phyloP scores from a whole-genome alignment of 1,284 basidiomycete species.

The Fomitopsis pinicola region DNA sequence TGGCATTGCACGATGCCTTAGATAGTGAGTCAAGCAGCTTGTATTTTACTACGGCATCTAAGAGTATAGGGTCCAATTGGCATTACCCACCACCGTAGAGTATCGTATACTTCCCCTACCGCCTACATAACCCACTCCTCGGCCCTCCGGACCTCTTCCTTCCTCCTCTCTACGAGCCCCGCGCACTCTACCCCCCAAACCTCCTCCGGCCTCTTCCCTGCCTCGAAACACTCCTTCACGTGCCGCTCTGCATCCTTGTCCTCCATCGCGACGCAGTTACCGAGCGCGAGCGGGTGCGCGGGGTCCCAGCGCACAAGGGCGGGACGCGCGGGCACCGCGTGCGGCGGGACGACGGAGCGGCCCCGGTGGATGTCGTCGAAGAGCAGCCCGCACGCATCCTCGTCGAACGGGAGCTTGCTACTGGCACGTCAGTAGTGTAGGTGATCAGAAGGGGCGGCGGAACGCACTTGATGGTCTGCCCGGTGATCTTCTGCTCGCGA shows the following conservation, averaged over 20 bases:
- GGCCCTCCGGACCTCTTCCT: conserved; percentile 44
- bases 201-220: conserved; percentile 37
- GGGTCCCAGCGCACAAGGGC: conserved; percentile 81
- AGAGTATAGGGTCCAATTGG: neutral
- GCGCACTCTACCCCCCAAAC: conserved; percentile 66
- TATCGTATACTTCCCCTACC: neutral
- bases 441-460: neutral
- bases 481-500: conserved; percentile 64
- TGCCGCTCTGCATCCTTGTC: conserved; percentile 70
- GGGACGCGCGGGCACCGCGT: conserved; percentile 66
- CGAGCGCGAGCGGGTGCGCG: conserved; percentile 51
- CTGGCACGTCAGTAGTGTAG: neutral
- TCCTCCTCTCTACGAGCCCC: conserved; percentile 49
- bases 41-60: too few relatives aligned
- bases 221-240: conserved; percentile 43
- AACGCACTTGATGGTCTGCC: conserved; percentile 30
- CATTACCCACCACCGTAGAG: too few relatives aligned
- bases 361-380: conserved; percentile 88
- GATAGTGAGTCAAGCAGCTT: too few relatives aligned
- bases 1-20: too few relatives aligned
- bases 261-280: conserved; percentile 84
- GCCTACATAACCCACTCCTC: conserved; percentile 38
- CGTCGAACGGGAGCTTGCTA: conserved; percentile 74
- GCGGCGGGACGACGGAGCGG: conserved; percentile 74
- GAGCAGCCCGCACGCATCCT: conserved; percentile 77